Evolutionary conservation across 352 stramenopile species (phyloP), one percentile per base, ranked within the genome.

Genomic region (Peronospora destructor): DNA sequence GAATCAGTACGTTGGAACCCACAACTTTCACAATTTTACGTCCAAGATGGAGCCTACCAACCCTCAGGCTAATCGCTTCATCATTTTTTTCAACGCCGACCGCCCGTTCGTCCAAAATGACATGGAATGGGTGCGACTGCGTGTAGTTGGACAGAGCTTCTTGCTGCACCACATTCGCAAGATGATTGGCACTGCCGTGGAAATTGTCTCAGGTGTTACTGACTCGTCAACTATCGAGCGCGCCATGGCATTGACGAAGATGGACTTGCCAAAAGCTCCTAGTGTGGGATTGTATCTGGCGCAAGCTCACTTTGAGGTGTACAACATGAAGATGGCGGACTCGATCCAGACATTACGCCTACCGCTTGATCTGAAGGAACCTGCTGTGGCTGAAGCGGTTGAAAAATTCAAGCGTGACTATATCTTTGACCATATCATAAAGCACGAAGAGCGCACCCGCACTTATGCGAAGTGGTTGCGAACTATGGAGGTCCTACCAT

Each of bases 11-110:
- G 66, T 86, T 39, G 90, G 90, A 17, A 96, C 87, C 17, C 86
- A 95, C 65, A 95, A 95, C 57, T 97, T 95, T 57, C 96, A 99
- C 76, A 98, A 99, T 62, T 99, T 97, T 59, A 98, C 96, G 26
- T 89, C 85, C 39, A 91, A 93, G 59, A 71, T 92, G 45, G 76
- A 90, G 51, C 80, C 82, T 0, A 82, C 69, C 16, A 91, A 77
- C 49, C 79, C 81, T 28, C 83, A 88, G 53, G 85, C 77, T 39
- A 77, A 79, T 14, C 84, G 95, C 34, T 98, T 91, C 64, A 98
- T 98, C 62, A 80, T 97, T 45, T 91, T 73, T 13, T 98, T 98
- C 65, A 44, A 59, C 9, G 73, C 65, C 3, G 80, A 92, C 38
- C 56, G 68, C n/a, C 72, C 81, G 28, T 91, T 93, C 52, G 72